Percentiles rank a stretch among this genome's conserved stretches.
phyloP scores from a whole-genome alignment of 345 rosid species.

The Eucalyptus regnans region DNA sequence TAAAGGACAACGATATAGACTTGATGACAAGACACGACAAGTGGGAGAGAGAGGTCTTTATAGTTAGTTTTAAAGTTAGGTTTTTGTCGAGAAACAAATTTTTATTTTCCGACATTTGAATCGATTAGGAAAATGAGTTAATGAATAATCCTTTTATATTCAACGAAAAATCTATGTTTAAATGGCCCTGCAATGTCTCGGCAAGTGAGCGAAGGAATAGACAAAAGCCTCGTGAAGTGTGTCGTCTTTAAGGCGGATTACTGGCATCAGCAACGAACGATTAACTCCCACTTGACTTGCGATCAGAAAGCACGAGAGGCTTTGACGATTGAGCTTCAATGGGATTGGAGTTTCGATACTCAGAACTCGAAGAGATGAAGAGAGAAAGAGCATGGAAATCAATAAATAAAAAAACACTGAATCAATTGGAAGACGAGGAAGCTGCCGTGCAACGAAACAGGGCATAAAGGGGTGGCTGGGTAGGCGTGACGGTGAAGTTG shows the following conservation, averaged over 20 bases:
- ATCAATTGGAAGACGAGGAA: background rate
- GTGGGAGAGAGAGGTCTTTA: background rate
- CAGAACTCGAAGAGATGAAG: background rate
- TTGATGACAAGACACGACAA: background rate
- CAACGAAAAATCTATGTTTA: too few relatives aligned
- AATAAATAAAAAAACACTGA: background rate
- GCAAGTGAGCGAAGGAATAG: background rate
- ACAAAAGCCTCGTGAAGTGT: background rate
- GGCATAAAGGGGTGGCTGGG: background rate
- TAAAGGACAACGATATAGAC: background rate
- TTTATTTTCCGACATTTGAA: background rate
- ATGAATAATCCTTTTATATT: background rate
- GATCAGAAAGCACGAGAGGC: background rate
- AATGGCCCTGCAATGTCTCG: background rate
- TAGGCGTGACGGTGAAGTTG: background rate
- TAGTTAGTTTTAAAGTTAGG: background rate
- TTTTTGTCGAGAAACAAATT: rapidly evolving
- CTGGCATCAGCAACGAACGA: background rate
- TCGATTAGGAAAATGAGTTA: background rate
- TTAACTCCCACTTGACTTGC: background rate
- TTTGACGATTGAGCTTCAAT: background rate
- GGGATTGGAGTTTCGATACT: background rate
- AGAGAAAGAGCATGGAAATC: background rate
- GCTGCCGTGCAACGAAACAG: background rate
- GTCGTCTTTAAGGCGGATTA: background rate